Evolutionary conservation across 192 early-diverging fungal genomes (phyloP).

Genomic region (Geosiphon pyriformis): DNA sequence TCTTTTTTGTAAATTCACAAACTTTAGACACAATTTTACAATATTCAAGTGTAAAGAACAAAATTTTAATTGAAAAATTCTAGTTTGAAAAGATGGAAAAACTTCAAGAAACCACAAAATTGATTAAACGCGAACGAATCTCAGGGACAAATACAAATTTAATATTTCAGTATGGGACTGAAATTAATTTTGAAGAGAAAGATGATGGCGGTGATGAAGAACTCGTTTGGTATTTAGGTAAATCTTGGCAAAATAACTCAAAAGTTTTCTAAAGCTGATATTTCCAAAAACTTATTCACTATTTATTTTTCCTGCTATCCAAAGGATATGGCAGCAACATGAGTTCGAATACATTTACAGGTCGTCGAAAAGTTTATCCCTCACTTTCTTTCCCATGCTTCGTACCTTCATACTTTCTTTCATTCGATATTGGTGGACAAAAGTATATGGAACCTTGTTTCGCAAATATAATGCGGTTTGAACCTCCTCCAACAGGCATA

Average conservation of each 20-base stretch:
- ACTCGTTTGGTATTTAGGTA: neutral
- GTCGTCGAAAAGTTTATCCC: slow-evolving; percentile 31
- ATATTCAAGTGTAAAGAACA: no score
- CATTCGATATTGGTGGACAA: slow-evolving; percentile 30
- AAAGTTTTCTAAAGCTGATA: no score
- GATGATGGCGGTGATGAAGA: neutral
- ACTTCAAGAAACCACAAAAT: no score
- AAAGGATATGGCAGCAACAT: slow-evolving; percentile 33
- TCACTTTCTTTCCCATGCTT: slow-evolving; percentile 21
- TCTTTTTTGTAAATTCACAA: no score
- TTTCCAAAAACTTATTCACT: neutral
- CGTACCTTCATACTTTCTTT: slow-evolving; percentile 36
- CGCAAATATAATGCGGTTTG: slow-evolving; percentile 29
- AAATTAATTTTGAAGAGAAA: neutral
- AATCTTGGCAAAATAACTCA: neutral
- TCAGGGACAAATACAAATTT: no score
- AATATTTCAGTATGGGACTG: no score
- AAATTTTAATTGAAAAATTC: no score
- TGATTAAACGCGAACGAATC: no score
- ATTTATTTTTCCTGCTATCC: neutral
- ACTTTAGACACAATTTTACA: no score
- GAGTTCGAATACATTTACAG: slow-evolving; percentile 29
- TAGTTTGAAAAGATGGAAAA: no score
- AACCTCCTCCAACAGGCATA: slow-evolving; percentile 8
- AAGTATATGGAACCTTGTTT: slow-evolving; percentile 36